phyloP scores from a whole-genome alignment of 2,329 filamentous ascomycete genomes.

The Aspergillus candidus region DNA sequence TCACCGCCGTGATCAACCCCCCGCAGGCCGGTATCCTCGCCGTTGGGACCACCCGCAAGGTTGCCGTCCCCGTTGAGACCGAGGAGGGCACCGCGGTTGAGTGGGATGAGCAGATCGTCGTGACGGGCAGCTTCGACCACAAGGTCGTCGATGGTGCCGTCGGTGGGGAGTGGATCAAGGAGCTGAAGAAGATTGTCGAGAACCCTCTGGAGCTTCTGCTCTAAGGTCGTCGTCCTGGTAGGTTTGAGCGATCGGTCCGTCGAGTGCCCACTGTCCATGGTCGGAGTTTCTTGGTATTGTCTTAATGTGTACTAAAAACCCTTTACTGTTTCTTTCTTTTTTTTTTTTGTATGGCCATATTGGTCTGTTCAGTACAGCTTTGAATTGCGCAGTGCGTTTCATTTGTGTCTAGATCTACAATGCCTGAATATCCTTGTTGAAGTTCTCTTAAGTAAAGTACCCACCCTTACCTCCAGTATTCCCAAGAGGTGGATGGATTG shows the following conservation, averaged over 20 bases:
- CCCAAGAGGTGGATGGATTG: no score
- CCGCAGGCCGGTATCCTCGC: slow-evolving; percentile 94
- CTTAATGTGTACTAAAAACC: slow-evolving; percentile 36
- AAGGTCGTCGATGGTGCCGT: slow-evolving; percentile 96
- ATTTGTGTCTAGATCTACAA: slow-evolving; percentile 6
- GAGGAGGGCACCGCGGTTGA: slow-evolving; percentile 76
- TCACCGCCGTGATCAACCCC: slow-evolving; percentile 98
- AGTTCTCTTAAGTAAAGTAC: no score
- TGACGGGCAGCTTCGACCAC: slow-evolving; percentile 97
- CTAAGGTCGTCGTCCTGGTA: slow-evolving; percentile 44
- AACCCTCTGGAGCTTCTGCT: slow-evolving; percentile 93
- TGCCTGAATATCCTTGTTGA: no score
- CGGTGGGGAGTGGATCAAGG: slow-evolving; percentile 91
- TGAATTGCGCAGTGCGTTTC: slow-evolving; percentile 26
- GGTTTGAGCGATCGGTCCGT: slow-evolving; percentile 8
- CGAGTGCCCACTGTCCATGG: slow-evolving; percentile 15
- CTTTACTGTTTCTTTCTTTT: slow-evolving; percentile 15
- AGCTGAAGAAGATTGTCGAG: slow-evolving; percentile 96
- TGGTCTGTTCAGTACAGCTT: slow-evolving; percentile 24
- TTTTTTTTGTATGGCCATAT: slow-evolving; percentile 12
- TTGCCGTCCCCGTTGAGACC: slow-evolving; percentile 76
- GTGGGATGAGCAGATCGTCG: slow-evolving; percentile 95
- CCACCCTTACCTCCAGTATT: no score
- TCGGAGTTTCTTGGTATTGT: slow-evolving; percentile 14
- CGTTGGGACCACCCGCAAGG: slow-evolving; percentile 92